A percentile compares a stretch with the other conserved stretches of the same genome.
phyloP scores from a whole-genome alignment of 768 basidiomycete genomes.

The Cystofilobasidium ferigula region DNA sequence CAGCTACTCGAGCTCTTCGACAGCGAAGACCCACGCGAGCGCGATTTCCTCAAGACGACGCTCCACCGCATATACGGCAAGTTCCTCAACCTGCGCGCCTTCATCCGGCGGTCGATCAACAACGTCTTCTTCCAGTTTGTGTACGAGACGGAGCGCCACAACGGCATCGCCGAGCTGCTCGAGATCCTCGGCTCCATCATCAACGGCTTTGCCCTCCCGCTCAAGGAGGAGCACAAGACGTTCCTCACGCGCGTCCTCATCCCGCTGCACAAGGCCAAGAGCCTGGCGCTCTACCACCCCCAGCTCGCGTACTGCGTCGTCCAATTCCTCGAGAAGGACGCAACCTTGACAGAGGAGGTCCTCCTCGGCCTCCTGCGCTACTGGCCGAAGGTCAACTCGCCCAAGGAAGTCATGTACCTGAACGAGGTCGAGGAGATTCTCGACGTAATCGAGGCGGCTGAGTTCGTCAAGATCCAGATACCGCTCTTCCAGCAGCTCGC shows the following conservation, averaged over 20 bases:
- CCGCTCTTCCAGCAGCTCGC: conserved; percentile 87
- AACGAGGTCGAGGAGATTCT: conserved; percentile 98
- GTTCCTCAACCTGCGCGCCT: conserved; percentile 95
- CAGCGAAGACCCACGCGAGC: conserved; percentile 95
- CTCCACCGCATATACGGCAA: conserved; percentile 98
- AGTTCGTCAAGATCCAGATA: conserved; percentile 91
- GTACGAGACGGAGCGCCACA: conserved; percentile 97
- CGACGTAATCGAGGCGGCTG: conserved; percentile 90
- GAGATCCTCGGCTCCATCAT: conserved; percentile 99
- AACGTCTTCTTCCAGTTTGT: conserved; percentile 99
- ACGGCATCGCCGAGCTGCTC: conserved; percentile 93
- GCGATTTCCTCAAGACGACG: conserved; percentile 98
- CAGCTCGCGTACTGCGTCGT: conserved; percentile 98
- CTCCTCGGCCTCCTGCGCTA: conserved; percentile 89
- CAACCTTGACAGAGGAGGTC: conserved; percentile 82
- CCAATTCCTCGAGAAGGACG: conserved; percentile 95
- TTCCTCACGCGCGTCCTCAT: conserved; percentile 89
- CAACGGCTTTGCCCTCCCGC: conserved; percentile 93
- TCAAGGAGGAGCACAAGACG: conserved; percentile 95
- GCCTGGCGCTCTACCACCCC: conserved; percentile 95
- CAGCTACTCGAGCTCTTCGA: conserved; percentile 93
- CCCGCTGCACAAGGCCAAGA: conserved; percentile 95
- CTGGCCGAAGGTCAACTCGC: conserved; percentile 99
- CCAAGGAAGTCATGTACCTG: conserved; percentile 99
- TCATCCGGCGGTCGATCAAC: conserved; percentile 97